Base-by-base conservation (phyloP, 1,284 basidiomycete genomes). In the Volvariella volvacea region DNA sequence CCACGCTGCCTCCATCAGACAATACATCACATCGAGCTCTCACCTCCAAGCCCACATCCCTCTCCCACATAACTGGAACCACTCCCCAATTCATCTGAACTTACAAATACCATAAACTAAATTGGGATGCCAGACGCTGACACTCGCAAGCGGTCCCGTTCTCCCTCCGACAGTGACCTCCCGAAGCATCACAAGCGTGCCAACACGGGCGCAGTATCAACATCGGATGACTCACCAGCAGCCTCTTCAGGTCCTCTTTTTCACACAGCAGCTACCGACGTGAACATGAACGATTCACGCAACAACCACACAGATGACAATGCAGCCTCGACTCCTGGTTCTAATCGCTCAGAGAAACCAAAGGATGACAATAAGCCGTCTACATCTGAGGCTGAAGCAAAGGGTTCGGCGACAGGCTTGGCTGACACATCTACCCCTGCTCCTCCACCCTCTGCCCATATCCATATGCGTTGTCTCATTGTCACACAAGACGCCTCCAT, bases 401-500 rank as follows among this genome's bases (percentile, higher is more conserved):
- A 58, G 51, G 49, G 53, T 30, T 53, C 60, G 49, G 60, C 64
- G 22, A 68, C 63, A 3, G 65, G 68, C 21, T 66, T 72, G 16
- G 67, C 61, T 37, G 70, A 71, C 28, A 72, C 74, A 6, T 63
- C 70, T 10, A 52, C 64, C 12, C 52, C 63, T 4, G 51, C 65
- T 1, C 54, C 70, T 30, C 80, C 67, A 2, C 81, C 84, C 14
- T 78, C 86, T 2, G 81, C 84, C 37, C 81, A 75, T 66, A 95
- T 95, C 52, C 88, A 92, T 54, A 92, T 95, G 89, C 83, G 92
- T 43, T 92, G 88, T 65, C 73, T 99, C 59, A 99, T 99, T 59
- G 94, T 99, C 55, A 99, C 96, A 8, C 93, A 97, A 67, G 96
- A 99, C 65, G 96, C 96, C 14, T 95, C 92, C 47, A 93, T 99